Evolutionary conservation across 371 early-diverging fungal species (phyloP), one percentile per base, ranked within the genome.

Genomic region (Vairimorpha necatrix): DNA sequence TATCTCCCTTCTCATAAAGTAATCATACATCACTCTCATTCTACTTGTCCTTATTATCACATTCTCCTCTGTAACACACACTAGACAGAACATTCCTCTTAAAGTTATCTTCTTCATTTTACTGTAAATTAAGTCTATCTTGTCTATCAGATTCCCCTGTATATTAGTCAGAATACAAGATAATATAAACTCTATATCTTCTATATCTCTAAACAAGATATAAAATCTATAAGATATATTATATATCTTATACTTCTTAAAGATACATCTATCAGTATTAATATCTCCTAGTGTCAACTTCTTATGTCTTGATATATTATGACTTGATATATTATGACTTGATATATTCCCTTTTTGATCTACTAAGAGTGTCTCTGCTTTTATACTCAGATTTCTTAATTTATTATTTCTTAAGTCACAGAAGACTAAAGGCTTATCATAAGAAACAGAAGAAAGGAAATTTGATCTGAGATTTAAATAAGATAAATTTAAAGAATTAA

Each of bases 1-100:
- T 33, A 54, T 36, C 24, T 24, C 58, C 4, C 42, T 33, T 39
- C 54, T 24, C 11, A 62, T 36, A 67, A 66, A 74, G 30, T 65
- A 61, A n/a, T 39, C 42, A 7, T 66, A 38, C 6, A 69, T 30
- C 14, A 38, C 22, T 7, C 38, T 42, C 28, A 69, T 33, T 1
- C 58, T 58, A 36, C 28, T 39, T 36, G 58, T 56, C 16, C 38
- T 69, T n/a, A 69, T 1, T 24, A 69, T n/a, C 7, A 69, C 46
- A 69, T 69, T 54, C 53, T 69, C 56, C 20, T 54, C 28, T 0
- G 53, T 50, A 11, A 50, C 50, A 50, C 50, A 50, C n/a, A 50
- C 50, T 13, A 50, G 14, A 50, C 22, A 50, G 22, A 50, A 50
- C 14, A 3, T n/a, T 50, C n/a, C 50, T 50, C n/a, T 50, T n/a